These are phyloP conservation scores for Elaphomyces granulatus DNA, from an alignment of 495 filamentous ascomycete species.

Conservation along the genomic window DNA sequence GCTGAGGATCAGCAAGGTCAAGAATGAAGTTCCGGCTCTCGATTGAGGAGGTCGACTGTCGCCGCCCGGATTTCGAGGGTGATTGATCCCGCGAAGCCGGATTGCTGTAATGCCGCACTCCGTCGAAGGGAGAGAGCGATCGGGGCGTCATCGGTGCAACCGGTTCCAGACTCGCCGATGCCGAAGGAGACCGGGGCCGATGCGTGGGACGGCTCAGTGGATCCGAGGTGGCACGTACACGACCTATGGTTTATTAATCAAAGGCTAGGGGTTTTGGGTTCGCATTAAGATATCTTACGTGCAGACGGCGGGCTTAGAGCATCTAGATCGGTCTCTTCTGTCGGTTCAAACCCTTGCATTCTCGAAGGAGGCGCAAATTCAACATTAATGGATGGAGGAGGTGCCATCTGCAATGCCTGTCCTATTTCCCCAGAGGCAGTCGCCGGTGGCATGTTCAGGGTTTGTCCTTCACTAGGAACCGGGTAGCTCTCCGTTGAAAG, in stretches of 20 bases:
- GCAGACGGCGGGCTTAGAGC: conserved; percentile 79
- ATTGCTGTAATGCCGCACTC: conserved; percentile 22
- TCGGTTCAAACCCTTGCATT: conserved; percentile 54
- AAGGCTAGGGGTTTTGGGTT: conserved; percentile 27
- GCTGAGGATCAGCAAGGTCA: conserved; percentile 75
- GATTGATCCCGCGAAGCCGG: conserved; percentile 43
- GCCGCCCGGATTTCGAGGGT: conserved; percentile 44
- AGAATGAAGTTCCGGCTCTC: conserved; percentile 83
- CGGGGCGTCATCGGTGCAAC: conserved; percentile 35
- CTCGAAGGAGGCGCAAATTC: conserved; percentile 80
- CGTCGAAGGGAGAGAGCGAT: conserved; percentile 55
- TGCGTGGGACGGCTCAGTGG: conserved; percentile 40
- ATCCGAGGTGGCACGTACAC: conserved; percentile 55
- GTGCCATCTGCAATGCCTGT: conserved; percentile 60
- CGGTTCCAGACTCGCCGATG: conserved; percentile 31
- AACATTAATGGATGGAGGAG: conserved; percentile 75
- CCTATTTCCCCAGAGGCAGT: conserved; percentile 40
- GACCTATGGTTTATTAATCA: conserved; percentile 10
- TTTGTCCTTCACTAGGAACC: conserved; percentile 19
- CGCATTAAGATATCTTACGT: conserved; percentile 41
- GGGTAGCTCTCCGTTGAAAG: conserved; percentile 41
- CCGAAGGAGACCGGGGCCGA: conserved; percentile 29
- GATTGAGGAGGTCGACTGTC: conserved; percentile 79
- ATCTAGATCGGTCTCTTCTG: conserved; percentile 51
- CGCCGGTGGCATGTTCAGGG: conserved; percentile 15